Conservation (phyloP, 2,329 filamentous ascomycete species). For the Chaetomiaceae sp. region DNA sequence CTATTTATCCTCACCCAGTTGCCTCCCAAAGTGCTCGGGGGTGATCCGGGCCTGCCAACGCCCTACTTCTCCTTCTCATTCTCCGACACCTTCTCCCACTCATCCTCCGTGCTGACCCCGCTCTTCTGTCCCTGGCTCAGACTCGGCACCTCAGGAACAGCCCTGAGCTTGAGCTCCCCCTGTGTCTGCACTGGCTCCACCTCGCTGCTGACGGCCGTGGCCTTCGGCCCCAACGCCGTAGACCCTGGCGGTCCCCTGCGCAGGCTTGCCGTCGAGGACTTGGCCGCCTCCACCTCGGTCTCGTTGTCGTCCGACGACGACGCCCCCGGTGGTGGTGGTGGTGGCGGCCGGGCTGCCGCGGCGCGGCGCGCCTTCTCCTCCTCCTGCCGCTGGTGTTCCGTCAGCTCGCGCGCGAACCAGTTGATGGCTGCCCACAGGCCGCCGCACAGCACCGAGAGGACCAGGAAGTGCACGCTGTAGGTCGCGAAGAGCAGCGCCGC, state of each 20-base stretch:
- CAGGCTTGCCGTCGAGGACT: slow-evolving; percentile 19
- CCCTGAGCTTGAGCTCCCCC: slow-evolving; percentile 46
- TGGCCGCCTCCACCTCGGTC: slow-evolving; percentile 42
- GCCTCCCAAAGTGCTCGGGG: not conserved
- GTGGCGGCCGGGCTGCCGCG: slow-evolving; percentile 26
- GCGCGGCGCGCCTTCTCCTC: slow-evolving; percentile 35
- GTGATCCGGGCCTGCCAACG: not conserved
- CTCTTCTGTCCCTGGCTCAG: slow-evolving; percentile 43
- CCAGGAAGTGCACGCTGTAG: slow-evolving; percentile 79
- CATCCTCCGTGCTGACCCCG: slow-evolving; percentile 76
- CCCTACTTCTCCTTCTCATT: slow-evolving; percentile 49
- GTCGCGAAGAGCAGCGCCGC: slow-evolving; percentile 71
- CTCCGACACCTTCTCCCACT: slow-evolving; percentile 94
- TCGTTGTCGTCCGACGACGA: slow-evolving; percentile 41
- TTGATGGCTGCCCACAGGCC: slow-evolving; percentile 92
- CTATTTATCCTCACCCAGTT: not conserved
- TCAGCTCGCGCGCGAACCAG: slow-evolving; percentile 78
- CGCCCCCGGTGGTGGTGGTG: no score
- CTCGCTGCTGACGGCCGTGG: slow-evolving; percentile 34
- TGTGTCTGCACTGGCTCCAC: slow-evolving; percentile 37
- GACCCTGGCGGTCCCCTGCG: slow-evolving; percentile 26
- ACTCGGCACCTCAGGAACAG: slow-evolving; percentile 37
- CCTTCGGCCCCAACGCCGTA: slow-evolving; percentile 29
- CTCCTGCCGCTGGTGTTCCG: slow-evolving; percentile 40
- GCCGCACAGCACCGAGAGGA: slow-evolving; percentile 71